A percentile compares a stretch with the other conserved stretches of the same genome.
Conservation (phyloP, 2,329 filamentous ascomycete genomes). For the Purpureocillium takamizusanense region DNA sequence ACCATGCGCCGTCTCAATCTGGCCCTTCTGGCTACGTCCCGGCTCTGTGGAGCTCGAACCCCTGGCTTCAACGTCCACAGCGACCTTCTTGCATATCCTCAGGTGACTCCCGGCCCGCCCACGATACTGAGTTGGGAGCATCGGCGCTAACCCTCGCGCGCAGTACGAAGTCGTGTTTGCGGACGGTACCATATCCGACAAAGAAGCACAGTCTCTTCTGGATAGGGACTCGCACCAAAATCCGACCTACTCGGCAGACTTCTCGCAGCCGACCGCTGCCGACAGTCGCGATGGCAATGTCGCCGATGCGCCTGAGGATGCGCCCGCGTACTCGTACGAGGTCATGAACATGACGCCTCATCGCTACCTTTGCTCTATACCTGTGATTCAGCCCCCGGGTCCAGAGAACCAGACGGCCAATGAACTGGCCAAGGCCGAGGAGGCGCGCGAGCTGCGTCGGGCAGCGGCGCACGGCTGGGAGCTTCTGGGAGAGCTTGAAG, state of each 20-base stretch:
- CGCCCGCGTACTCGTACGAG: constrained; percentile 45
- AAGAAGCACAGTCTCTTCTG: constrained; percentile 57
- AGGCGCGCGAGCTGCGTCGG: constrained; percentile 69
- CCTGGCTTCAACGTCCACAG: constrained; percentile 75
- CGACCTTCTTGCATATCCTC: constrained; percentile 78
- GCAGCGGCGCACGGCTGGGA: constrained; percentile 74
- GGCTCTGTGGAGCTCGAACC: constrained; percentile 38
- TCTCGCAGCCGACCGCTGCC: constrained; percentile 29
- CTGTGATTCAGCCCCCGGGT: constrained; percentile 50
- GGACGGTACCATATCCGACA: constrained; percentile 61
- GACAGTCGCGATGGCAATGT: constrained; percentile 9
- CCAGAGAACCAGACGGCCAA: constrained; percentile 57
- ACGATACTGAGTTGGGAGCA: neutral
- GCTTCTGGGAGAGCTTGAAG: constrained; percentile 67
- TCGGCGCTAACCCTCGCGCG: neutral
- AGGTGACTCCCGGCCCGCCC: constrained; percentile 42
- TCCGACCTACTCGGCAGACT: constrained; percentile 29
- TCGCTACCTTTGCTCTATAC: constrained; percentile 78
- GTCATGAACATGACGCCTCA: constrained; percentile 61
- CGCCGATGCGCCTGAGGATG: constrained; percentile 10
- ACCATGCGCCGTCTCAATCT: constrained; percentile 43
- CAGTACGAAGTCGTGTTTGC: constrained; percentile 77
- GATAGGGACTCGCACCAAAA: constrained; percentile 23
- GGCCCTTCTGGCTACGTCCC: constrained; percentile 32
- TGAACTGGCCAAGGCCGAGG: constrained; percentile 60